Evolutionary conservation across 2,329 filamentous ascomycete species (phyloP), one percentile per base, ranked within the genome.

Genomic region (Neofusicoccum laricinum): DNA sequence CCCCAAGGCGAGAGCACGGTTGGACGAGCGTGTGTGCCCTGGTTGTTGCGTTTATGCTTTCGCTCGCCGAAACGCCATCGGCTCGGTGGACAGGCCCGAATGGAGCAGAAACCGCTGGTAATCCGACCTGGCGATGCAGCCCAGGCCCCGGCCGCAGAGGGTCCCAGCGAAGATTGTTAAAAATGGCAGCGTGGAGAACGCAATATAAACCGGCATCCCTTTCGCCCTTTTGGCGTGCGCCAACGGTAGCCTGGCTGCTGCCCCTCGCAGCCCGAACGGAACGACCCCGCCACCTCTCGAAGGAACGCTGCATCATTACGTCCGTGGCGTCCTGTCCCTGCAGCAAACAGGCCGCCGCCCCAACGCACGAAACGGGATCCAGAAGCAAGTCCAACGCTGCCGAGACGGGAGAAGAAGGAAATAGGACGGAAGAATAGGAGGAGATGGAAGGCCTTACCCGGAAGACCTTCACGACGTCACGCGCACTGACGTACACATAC

Each of bases 401-500:
- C 38, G 1, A 15, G n/a, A 59, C n/a, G 36, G 41, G 55, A 34
- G 25, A 51, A 7, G 3, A 15, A 34, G 25, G 53, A 17, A 30
- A 32, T 8, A 53, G 17, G 6, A 15, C 12, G 17, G 8, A 40
- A 41, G 36, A 55, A 14, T 25, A 12, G 7, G 51, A 32, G 19
- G 48, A 32, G 10, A 66, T 66, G 65, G 64, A 66, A 48, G 14
- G 41, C 12, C 49, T 66, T 34, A 63, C 50, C 40, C 53, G 40
- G 63, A 65, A 66, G 36, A 65, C 63, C 30, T 58, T 66, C 58
- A 65, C 55, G 1, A 65, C 64, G 17, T 65, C 63, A 14, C 43
- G 58, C 43, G 43, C 43, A 32, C 63, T 65, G 36, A 67, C 55
- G 10, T 69, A 68, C 64, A 38, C 57, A 32, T 68, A 67, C 62